Conservation (phyloP, 192 early-diverging fungal species). For the Pilobolus umbonatus region DNA sequence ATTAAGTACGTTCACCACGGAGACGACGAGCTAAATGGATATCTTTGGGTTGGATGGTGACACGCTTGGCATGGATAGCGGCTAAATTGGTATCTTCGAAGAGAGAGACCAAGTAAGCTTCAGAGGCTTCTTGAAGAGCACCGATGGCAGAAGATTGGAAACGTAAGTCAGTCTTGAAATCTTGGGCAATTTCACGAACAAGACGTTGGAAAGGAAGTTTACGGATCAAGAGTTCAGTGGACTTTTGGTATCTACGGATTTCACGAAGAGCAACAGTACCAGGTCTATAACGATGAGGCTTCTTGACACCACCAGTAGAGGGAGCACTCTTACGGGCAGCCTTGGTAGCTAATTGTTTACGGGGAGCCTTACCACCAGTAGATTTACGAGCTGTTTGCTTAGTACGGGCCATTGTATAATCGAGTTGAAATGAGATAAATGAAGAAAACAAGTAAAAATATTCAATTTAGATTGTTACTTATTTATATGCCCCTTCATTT, state of each 20-base stretch:
- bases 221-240: slow-evolving; percentile 91
- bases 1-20: slow-evolving; percentile 85
- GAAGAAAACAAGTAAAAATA: background rate
- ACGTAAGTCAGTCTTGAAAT: slow-evolving; percentile 98
- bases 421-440: background rate
- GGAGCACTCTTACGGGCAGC: slow-evolving; percentile 95
- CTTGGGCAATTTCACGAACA: slow-evolving; percentile 98
- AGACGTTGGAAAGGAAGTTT: slow-evolving; percentile 94
- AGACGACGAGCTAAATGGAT: slow-evolving; percentile 97
- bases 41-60: slow-evolving; percentile 99
- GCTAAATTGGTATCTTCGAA: slow-evolving; percentile 99
- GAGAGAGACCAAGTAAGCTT: slow-evolving; percentile 85
- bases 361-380: slow-evolving; percentile 95
- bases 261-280: slow-evolving; percentile 90
- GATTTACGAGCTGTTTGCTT: slow-evolving; percentile 99
- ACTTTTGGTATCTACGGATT: slow-evolving; percentile 95
- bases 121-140: slow-evolving; percentile 97
- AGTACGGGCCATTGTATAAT: slow-evolving; percentile 50
- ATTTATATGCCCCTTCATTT: too few relatives aligned
- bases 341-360: slow-evolving; percentile 95
- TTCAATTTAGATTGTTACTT: too few relatives aligned
- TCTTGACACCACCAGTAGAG: slow-evolving; percentile 94
- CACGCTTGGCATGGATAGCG: slow-evolving; percentile 97
- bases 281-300: slow-evolving; percentile 81
- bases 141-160: slow-evolving; percentile 99